Conservation (phyloP, 208 protist genomes). For the Trypanosoma cruzi region DNA sequence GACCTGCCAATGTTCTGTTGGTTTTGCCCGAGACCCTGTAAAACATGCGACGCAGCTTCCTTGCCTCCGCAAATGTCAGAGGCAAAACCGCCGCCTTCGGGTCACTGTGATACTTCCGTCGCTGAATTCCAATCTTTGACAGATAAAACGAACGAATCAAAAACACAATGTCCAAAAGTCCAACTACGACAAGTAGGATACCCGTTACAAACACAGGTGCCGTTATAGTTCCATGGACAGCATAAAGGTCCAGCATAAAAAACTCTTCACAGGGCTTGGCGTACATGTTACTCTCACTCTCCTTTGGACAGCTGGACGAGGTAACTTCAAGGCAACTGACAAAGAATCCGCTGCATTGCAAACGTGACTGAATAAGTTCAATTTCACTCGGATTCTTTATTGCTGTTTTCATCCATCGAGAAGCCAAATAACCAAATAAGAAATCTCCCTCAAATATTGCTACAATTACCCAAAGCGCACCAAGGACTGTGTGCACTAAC, state of each 20-base stretch:
- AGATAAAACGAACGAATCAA: slow-evolving; percentile 38
- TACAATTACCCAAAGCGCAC: slow-evolving; percentile 31
- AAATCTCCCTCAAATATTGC: slow-evolving; percentile 24
- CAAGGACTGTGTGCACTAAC: slow-evolving; percentile 36
- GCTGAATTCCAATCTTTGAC: slow-evolving; percentile 30
- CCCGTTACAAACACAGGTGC: slow-evolving; percentile 30
- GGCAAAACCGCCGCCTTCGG: slow-evolving; percentile 36
- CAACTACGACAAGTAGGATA: slow-evolving; percentile 34
- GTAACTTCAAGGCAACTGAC: slow-evolving; percentile 49
- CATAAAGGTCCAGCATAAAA: slow-evolving; percentile 31
- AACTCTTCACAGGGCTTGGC: slow-evolving; percentile 35
- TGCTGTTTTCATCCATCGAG: slow-evolving; percentile 31
- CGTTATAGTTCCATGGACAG: slow-evolving; percentile 32
- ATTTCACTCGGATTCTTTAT: slow-evolving; percentile 16
- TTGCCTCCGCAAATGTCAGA: slow-evolving; percentile 41
- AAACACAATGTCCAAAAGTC: slow-evolving; percentile 40
- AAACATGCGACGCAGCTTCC: slow-evolving; percentile 33
- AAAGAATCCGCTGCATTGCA: slow-evolving; percentile 65
- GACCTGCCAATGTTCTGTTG: slow-evolving; percentile 24
- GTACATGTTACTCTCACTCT: slow-evolving; percentile 45
- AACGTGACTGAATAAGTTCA: slow-evolving; percentile 35
- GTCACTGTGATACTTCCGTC: slow-evolving; percentile 43
- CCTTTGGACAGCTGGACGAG: slow-evolving; percentile 39
- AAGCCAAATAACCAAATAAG: slow-evolving; percentile 23
- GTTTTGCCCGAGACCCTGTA: slow-evolving; percentile 20